phyloP scores from a whole-genome alignment of 1,284 basidiomycete species.

The Marasmius sp. region DNA sequence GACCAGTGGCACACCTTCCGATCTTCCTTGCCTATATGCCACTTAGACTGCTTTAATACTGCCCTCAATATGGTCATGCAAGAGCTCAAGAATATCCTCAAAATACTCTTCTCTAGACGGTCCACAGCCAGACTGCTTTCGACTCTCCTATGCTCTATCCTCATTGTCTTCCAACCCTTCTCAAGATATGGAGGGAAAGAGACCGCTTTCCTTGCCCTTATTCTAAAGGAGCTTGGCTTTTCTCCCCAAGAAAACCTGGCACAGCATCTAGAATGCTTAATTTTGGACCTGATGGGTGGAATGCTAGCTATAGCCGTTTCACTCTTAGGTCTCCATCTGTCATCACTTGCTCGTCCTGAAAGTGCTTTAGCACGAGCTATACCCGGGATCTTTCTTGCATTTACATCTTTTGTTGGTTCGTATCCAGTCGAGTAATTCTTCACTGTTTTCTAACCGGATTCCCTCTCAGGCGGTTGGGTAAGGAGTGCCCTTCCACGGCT shows the following conservation, averaged over 20 bases:
- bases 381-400: conserved; percentile 39
- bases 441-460: background rate
- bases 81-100: too few species aligned
- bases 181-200: conserved; percentile 37
- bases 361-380: conserved; percentile 32
- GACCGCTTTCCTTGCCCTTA: conserved; percentile 43
- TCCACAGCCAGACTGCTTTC: conserved; percentile 43
- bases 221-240: conserved; percentile 49
- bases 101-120: conserved; percentile 26
- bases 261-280: conserved; percentile 46
- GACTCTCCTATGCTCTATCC: conserved; percentile 41
- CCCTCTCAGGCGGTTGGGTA: conserved; percentile 36
- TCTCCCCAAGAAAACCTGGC: conserved; percentile 46
- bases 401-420: conserved; percentile 42
- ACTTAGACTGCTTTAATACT: too few species aligned
- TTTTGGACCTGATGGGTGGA: conserved; percentile 46
- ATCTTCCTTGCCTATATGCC: too few species aligned
- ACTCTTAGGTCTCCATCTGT: conserved; percentile 38
- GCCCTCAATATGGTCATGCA: too few species aligned
- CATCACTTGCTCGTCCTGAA: conserved; percentile 28
- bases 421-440: background rate
- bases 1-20: too few species aligned
- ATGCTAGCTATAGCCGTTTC: conserved; percentile 43
- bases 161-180: conserved; percentile 42
- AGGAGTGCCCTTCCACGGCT: conserved; percentile 49